Evolutionary conservation across 2,329 filamentous ascomycete species (phyloP).

Genomic region (Zopfia rhizophila): DNA sequence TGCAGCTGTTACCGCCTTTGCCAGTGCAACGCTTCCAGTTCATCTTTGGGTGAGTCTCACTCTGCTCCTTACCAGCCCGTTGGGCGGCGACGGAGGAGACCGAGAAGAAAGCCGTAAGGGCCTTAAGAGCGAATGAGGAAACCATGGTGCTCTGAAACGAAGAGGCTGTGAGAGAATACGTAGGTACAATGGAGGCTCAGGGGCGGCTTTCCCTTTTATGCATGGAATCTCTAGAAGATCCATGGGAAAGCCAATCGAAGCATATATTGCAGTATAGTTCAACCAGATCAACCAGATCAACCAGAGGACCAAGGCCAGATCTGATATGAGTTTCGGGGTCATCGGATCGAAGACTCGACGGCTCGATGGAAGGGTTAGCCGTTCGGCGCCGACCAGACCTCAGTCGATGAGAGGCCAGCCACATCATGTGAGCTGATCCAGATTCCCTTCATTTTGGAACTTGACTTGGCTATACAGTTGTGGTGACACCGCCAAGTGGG

Average conservation of each 20-base stretch:
- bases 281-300: constrained; percentile 17
- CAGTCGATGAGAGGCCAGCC: constrained; percentile 12
- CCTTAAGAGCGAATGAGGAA: constrained; percentile 30
- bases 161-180: constrained; percentile 1
- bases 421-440: constrained; percentile 16
- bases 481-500: constrained; percentile 29
- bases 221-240: too few species aligned
- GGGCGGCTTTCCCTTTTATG: constrained; percentile 21
- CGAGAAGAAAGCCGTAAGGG: constrained; percentile 35
- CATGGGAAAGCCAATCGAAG: not conserved
- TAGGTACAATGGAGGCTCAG: constrained; percentile 5
- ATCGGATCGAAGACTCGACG: constrained; percentile 29
- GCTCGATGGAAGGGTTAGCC: constrained; percentile 27
- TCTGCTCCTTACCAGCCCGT: constrained; percentile 48
- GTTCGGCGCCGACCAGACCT: constrained; percentile 21
- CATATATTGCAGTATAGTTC: constrained; percentile 24
- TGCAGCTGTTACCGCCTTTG: constrained; percentile 45
- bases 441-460: constrained; percentile 13
- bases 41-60: constrained; percentile 53
- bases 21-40: constrained; percentile 51
- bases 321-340: constrained; percentile 22
- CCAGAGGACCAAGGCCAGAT: constrained; percentile 18
- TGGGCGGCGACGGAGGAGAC: constrained; percentile 42
- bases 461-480: constrained; percentile 16
- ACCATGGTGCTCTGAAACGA: constrained; percentile 28